Percentiles rank a stretch among this genome's conserved stretches.
These are phyloP conservation scores for Neobulgaria alba DNA, from an alignment of 2,329 filamentous ascomycete genomes.

Conservation along the genomic window DNA sequence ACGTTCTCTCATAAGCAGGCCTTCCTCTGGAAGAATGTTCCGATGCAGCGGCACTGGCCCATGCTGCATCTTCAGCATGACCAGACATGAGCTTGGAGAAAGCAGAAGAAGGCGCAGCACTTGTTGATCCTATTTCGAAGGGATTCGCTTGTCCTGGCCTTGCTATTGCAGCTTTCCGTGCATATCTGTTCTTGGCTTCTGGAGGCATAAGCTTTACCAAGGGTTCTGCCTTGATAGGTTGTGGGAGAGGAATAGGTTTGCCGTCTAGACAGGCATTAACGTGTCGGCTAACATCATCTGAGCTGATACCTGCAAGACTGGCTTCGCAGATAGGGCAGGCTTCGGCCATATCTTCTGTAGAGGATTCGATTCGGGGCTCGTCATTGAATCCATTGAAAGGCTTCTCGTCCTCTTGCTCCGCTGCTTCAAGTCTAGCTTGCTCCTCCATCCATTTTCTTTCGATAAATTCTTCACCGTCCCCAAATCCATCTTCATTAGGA, in stretches of 20 bases:
- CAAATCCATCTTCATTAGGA: conserved; percentile 29
- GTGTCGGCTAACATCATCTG: conserved; percentile 67
- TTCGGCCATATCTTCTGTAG: conserved; percentile 15
- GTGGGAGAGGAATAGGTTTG: conserved; percentile 52
- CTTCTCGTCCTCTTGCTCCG: conserved; percentile 37
- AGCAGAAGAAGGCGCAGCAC: conserved; percentile 50
- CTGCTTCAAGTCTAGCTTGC: conserved; percentile 57
- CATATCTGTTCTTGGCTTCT: conserved; percentile 40
- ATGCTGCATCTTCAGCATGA: conserved; percentile 83
- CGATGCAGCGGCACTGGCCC: conserved; percentile 75
- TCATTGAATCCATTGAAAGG: conserved; percentile 18
- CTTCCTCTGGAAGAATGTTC: conserved; percentile 74
- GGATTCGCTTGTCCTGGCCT: conserved; percentile 76
- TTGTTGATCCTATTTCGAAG: conserved; percentile 45
- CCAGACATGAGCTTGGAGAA: conserved; percentile 91
- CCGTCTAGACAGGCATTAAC: conserved; percentile 93
- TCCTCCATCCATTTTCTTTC: conserved; percentile 67
- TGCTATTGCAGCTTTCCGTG: conserved; percentile 56
- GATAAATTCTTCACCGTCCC: conserved; percentile 53
- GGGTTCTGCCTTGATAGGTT: conserved; percentile 18
- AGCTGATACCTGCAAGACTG: conserved; percentile 49
- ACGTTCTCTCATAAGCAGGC: conserved; percentile 80
- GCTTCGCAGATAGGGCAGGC: conserved; percentile 72
- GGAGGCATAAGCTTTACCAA: conserved; percentile 19
- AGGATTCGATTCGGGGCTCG: conserved; percentile 5